Conservation (phyloP, 768 basidiomycete species). For the Suillus variegatus region DNA sequence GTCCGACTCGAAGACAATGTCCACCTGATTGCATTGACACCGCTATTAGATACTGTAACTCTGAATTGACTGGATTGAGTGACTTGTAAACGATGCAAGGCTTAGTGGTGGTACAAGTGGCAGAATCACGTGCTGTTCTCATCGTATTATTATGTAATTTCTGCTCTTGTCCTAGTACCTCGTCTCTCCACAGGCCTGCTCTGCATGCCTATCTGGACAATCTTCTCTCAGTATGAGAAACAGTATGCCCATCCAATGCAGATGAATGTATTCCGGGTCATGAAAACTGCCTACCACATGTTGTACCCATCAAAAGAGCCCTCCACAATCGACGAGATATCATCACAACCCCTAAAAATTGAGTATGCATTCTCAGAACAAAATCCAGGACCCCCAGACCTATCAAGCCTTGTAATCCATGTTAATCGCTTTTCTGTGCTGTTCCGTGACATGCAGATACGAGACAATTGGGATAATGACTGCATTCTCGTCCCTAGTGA, state of each 20-base stretch:
- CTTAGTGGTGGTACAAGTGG: too few species aligned
- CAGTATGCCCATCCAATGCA: neutral
- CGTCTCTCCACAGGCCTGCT: neutral
- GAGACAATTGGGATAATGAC: neutral
- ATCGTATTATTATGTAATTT: too few species aligned
- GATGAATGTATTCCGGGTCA: neutral
- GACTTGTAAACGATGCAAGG: too few species aligned
- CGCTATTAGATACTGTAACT: too few species aligned
- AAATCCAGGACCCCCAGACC: neutral
- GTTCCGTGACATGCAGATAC: neutral
- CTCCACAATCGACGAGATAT: neutral
- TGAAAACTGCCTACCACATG: neutral
- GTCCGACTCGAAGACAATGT: too few species aligned
- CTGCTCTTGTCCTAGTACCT: too few species aligned
- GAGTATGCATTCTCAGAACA: neutral
- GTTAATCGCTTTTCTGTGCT: neutral
- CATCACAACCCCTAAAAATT: neutral
- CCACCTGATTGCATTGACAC: too few species aligned
- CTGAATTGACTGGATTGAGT: neutral
- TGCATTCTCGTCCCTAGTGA: neutral
- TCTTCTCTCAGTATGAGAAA: neutral
- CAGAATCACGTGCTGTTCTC: too few species aligned
- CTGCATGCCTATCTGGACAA: neutral
- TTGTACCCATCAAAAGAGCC: neutral
- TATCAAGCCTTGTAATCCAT: neutral